Base-by-base conservation (phyloP, 345 rosid species). In the Brassica cretica region DNA sequence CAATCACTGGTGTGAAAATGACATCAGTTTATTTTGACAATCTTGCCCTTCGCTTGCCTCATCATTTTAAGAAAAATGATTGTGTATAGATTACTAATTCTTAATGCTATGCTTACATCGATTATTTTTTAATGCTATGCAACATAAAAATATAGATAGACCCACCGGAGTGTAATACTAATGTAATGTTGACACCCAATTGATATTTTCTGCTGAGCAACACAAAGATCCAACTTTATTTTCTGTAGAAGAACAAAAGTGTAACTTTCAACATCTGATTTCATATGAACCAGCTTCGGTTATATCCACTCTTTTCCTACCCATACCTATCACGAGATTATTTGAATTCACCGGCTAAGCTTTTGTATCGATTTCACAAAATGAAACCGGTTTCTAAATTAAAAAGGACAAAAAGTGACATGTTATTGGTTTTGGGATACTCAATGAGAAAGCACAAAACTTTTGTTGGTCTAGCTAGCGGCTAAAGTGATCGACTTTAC, bases 241-340 rank as follows among this genome's bases (percentile, higher is more conserved):
- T 64, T 73, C n/a, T 18, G 62, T 11, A 29, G 65, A 64, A 11
- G 33, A 21, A 33, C 64, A 74, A 65, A 66, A 27, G 21, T 70
- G 14, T 35, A 24, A 37, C 30, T 66, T 62, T 69, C 19, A 90
- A 86, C 94, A 88, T 84, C 96, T 89, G 76, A 88, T 84, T 88
- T 90, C 89, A 5, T 88, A 89, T 2, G 93, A 89, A 55, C 98
- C 94, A 27, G 92, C 96, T 79, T 89, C 89, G 33, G 92, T 88
- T 30, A 92, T 87, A 69, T 29, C 97, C 95, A 71, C 91, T 93
- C 85, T 91, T 89, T 85, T 92, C 89, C 79, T 92, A 59, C 94
- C 92, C 96, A 94, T 41, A 33, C 49, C 89, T 92, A 81, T 75
- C 78, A 75, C 60, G 21, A 16, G 49, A 68, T 59, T 29, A 30